phyloP scores from a whole-genome alignment of 768 basidiomycete genomes.

The Glaciozyma antarctica region DNA sequence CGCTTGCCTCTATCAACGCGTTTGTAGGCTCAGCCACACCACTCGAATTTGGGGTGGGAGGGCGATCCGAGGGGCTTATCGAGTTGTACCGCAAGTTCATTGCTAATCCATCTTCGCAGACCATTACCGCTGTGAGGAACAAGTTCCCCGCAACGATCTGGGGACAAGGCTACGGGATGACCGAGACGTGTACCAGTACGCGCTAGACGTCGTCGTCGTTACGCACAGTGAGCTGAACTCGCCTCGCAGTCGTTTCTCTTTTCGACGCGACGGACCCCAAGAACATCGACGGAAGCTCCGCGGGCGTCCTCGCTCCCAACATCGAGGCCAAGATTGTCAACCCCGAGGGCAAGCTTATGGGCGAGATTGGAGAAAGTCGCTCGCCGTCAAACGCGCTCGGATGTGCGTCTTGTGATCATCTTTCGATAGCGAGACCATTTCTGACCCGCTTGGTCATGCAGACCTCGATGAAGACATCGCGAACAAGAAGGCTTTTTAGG shows the following conservation, averaged over 20 bases:
- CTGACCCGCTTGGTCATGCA: background rate
- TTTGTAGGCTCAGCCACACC: too few species aligned
- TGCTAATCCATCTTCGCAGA: constrained; percentile 1
- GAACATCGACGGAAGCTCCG: constrained; percentile 3
- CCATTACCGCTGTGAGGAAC: background rate
- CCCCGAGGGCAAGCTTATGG: constrained; percentile 21
- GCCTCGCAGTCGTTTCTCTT: constrained; percentile 2
- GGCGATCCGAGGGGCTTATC: too few species aligned
- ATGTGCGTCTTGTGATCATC: background rate
- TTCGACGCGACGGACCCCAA: background rate
- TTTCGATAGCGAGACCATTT: background rate
- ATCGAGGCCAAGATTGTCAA: constrained; percentile 25
- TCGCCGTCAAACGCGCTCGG: constrained; percentile 20
- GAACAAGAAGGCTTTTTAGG: constrained; percentile 24
- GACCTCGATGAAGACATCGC: constrained; percentile 18
- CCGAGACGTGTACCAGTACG: constrained; percentile 13
- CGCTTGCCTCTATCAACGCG: background rate
- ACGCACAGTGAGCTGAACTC: background rate
- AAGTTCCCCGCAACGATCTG: constrained; percentile 10
- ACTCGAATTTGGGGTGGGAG: too few species aligned
- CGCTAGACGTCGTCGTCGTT: background rate
- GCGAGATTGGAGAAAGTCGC: constrained; percentile 19
- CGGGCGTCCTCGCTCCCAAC: constrained; percentile 14
- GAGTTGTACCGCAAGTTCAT: too few species aligned
- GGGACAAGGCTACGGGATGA: constrained; percentile 25